Conservation (phyloP, 768 basidiomycete species). For the Phallus indusiatus region DNA sequence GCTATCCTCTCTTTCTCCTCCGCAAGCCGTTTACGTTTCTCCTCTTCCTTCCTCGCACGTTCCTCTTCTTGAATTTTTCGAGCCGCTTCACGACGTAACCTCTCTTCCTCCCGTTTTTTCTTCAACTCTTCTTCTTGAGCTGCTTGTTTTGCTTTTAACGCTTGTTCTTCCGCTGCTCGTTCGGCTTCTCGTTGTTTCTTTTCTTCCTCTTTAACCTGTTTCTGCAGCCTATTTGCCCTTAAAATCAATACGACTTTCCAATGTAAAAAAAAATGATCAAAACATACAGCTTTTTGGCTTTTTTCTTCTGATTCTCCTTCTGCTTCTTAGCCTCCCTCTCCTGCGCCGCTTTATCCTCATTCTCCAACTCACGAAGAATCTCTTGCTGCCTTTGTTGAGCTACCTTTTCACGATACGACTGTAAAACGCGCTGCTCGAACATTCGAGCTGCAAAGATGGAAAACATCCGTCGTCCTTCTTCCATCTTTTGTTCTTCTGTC, state of each 20-base stretch:
- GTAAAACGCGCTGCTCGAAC: slow-evolving; percentile 97
- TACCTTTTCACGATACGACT: slow-evolving; percentile 93
- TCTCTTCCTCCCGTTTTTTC: slow-evolving; percentile 81
- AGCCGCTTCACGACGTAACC: slow-evolving; percentile 62
- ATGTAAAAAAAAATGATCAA: slow-evolving; percentile 7
- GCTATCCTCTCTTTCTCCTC: slow-evolving; percentile 77
- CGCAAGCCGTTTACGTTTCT: slow-evolving; percentile 60
- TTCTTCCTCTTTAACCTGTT: slow-evolving; percentile 88
- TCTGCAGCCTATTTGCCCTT: slow-evolving; percentile 60
- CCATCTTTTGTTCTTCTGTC: slow-evolving; percentile 98
- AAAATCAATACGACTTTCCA: slow-evolving; percentile 3
- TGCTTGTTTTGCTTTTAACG: slow-evolving; percentile 61
- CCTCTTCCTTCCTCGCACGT: slow-evolving; percentile 74
- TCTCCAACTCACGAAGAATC: slow-evolving; percentile 88
- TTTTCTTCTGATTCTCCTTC: slow-evolving; percentile 96
- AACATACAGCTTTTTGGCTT: slow-evolving; percentile 90
- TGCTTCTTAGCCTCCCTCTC: slow-evolving; percentile 90
- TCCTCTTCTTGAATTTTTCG: slow-evolving; percentile 79
- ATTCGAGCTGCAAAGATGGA: slow-evolving; percentile 98
- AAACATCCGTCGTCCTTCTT: slow-evolving; percentile 99
- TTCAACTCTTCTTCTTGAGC: slow-evolving; percentile 74
- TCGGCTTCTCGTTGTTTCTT: slow-evolving; percentile 75
- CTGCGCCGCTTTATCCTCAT: slow-evolving; percentile 80
- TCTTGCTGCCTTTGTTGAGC: slow-evolving; percentile 94
- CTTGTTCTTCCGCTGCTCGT: slow-evolving; percentile 79